These are phyloP conservation scores for Rubroboletus satanas DNA, from an alignment of 768 basidiomycete species.

Conservation along the genomic window DNA sequence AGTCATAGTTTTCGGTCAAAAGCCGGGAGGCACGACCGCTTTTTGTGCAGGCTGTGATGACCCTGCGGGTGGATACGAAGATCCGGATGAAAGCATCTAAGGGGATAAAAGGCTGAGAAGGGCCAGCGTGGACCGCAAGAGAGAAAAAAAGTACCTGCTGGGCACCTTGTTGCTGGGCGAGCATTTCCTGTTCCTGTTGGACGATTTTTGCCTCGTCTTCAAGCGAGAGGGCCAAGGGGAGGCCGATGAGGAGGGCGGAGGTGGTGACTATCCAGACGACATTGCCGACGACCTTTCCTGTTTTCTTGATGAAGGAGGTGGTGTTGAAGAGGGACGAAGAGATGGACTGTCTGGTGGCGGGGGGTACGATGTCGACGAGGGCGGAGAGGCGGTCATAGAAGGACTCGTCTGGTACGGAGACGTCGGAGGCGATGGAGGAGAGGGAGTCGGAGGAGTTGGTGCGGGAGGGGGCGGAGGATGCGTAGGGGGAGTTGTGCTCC, in stretches of 20 bases:
- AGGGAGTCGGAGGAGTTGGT: slow-evolving; percentile 68
- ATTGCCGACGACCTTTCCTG: slow-evolving; percentile 75
- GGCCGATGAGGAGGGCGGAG: slow-evolving; percentile 86
- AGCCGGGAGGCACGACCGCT: slow-evolving; percentile 80
- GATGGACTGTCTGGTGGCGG: slow-evolving; percentile 79
- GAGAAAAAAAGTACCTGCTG: slow-evolving; percentile 62
- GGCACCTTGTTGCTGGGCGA: slow-evolving; percentile 89
- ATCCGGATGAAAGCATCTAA: slow-evolving; percentile 69
- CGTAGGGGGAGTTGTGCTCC: slow-evolving; percentile 74
- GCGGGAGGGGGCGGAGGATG: slow-evolving; percentile 69
- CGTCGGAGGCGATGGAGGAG: slow-evolving; percentile 72
- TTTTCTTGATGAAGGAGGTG: slow-evolving; percentile 59
- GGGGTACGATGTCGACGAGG: slow-evolving; percentile 94
- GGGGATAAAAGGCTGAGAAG: slow-evolving; percentile 11
- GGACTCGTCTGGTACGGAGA: slow-evolving; percentile 71
- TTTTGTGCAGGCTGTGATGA: slow-evolving; percentile 36
- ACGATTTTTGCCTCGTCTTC: slow-evolving; percentile 97
- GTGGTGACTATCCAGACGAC: slow-evolving; percentile 95
- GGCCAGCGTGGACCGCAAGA: background rate
- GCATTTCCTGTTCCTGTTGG: slow-evolving; percentile 90
- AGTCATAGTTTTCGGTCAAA: slow-evolving; percentile 41
- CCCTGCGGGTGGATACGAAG: slow-evolving; percentile 53
- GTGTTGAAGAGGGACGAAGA: slow-evolving; percentile 57
- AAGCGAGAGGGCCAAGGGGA: slow-evolving; percentile 87
- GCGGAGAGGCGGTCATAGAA: slow-evolving; percentile 84